Conservation (phyloP, 352 stramenopile genomes). For the Phytophthora palmivora region DNA sequence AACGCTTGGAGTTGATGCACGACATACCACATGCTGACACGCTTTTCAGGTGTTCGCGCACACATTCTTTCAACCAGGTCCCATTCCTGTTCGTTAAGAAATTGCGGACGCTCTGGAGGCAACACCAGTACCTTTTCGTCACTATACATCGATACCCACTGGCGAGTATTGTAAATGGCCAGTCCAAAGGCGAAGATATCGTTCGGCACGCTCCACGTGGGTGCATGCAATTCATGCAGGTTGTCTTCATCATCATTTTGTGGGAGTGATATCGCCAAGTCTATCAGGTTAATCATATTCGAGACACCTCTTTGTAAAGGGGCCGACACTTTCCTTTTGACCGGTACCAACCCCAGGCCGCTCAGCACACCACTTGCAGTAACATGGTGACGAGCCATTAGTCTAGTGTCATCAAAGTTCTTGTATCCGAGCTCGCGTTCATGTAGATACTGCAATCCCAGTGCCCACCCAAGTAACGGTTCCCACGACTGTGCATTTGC, state of each 20-base stretch:
- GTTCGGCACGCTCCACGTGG: slow-evolving; percentile 29
- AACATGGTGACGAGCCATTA: slow-evolving; percentile 22
- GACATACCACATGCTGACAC: slow-evolving; percentile 40
- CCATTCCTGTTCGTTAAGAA: slow-evolving; percentile 30
- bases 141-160: slow-evolving; percentile 26
- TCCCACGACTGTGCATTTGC: slow-evolving; percentile 29
- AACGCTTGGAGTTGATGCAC: slow-evolving; percentile 37
- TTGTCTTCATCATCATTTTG: slow-evolving; percentile 1
- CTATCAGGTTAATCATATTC: slow-evolving; percentile 19
- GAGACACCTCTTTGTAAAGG: slow-evolving; percentile 28
- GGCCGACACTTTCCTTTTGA: slow-evolving; percentile 22
- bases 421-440: slow-evolving; percentile 39
- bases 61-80: slow-evolving; percentile 39
- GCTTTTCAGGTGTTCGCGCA: slow-evolving; percentile 2
- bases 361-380: slow-evolving; percentile 29
- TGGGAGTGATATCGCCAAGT: slow-evolving; percentile 5
- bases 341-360: slow-evolving; percentile 28
- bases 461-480: slow-evolving; percentile 32
- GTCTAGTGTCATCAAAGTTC: slow-evolving; percentile 29
- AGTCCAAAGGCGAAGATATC: slow-evolving; percentile 34
- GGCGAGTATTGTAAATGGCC: slow-evolving; percentile 35
- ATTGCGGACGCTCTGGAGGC: slow-evolving; percentile 15
- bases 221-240: not conserved
- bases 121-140: slow-evolving; percentile 19
- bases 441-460: slow-evolving; percentile 40